Evolutionary conservation across 768 basidiomycete genomes (phyloP).

Genomic region (Amanita rubescens): DNA sequence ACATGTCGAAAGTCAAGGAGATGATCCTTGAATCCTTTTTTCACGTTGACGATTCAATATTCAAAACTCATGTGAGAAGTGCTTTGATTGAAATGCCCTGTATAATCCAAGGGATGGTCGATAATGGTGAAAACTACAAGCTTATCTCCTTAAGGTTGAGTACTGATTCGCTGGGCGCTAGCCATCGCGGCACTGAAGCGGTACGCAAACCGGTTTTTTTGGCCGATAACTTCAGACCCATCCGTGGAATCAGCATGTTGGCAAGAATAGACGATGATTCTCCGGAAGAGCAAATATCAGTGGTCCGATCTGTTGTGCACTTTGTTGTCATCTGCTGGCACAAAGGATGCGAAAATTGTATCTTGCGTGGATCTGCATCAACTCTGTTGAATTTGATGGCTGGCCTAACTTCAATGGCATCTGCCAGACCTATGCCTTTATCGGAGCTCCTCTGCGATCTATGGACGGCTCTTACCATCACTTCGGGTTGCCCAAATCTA

Average conservation of each 20-base stretch:
- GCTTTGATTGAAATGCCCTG: not conserved
- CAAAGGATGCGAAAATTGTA: slow-evolving; percentile 12
- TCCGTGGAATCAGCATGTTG: not conserved
- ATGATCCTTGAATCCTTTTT: slow-evolving; percentile 19
- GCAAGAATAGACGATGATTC: not conserved
- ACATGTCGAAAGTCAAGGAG: slow-evolving; percentile 23
- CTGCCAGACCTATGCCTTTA: not conserved
- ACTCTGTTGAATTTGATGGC: slow-evolving; percentile 10
- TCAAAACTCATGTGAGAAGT: not conserved
- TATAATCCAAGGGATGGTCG: not conserved
- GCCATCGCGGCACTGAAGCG: not conserved
- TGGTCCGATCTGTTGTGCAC: slow-evolving; percentile 18
- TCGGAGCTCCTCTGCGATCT: slow-evolving; percentile 26
- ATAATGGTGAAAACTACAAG: not conserved
- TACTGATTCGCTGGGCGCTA: not conserved
- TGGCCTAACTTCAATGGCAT: slow-evolving; percentile 4
- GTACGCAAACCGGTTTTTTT: not conserved
- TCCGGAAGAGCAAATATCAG: slow-evolving; percentile 7
- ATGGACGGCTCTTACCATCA: slow-evolving; percentile 24
- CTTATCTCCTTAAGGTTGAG: not conserved
- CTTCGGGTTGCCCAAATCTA: not conserved
- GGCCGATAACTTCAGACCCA: not conserved
- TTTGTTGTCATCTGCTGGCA: slow-evolving; percentile 31
- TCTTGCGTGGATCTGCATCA: slow-evolving; percentile 4
- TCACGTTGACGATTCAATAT: not conserved